Evolutionary conservation across 2,329 filamentous ascomycete genomes (phyloP), one percentile per base, ranked within the genome.

Genomic region (Xylariaceae sp.): DNA sequence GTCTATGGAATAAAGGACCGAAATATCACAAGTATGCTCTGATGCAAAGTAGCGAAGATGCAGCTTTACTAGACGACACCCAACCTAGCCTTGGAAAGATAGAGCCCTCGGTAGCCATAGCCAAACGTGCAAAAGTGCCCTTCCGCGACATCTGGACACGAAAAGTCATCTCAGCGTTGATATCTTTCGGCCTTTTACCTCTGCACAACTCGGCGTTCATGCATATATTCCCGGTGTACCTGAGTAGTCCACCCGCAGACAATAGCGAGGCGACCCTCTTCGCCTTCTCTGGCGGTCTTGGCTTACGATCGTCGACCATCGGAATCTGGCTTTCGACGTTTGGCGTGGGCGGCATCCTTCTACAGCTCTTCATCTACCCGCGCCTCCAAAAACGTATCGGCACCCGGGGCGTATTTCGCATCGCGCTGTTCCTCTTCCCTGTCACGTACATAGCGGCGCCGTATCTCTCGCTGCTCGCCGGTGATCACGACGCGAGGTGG

Each of bases 121-220:
- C 28, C 1, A 41, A 43, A 4, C 16, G 47, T 19, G 5, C 34
- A 2, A 40, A 47, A 12, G 33, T 63, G 33, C 50, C 63, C 4
- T 69, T 67, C 45, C 62, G 58, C 24, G 52, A 47, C 29, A 68
- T 67, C 43, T 69, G 69, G 53, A 73, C 75, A 9, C 65, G 63
- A n/a, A 65, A 65, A 9, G 74, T 76, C 8, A 36, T 74, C 6
- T 72, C 69, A 2, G 69, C 73, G 1, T 62, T 74, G 17, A 64
- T 75, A 12, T 72, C 72, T 6, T 73, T 75, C 34, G 73, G 69
- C 4, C 66, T 88, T 39, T 79, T 88, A 33, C 83, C 85, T 43
- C 79, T 87, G 59, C 86, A 88, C 72, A 83, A 87, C 69, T 82
- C 81, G 54, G 82, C 85, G 17, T 88, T 88, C 73, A 83, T 85